A percentile compares a stretch with the other conserved stretches of the same genome.
Conservation (phyloP, 108 stramenopile species). For the Cyclotella baltica region DNA sequence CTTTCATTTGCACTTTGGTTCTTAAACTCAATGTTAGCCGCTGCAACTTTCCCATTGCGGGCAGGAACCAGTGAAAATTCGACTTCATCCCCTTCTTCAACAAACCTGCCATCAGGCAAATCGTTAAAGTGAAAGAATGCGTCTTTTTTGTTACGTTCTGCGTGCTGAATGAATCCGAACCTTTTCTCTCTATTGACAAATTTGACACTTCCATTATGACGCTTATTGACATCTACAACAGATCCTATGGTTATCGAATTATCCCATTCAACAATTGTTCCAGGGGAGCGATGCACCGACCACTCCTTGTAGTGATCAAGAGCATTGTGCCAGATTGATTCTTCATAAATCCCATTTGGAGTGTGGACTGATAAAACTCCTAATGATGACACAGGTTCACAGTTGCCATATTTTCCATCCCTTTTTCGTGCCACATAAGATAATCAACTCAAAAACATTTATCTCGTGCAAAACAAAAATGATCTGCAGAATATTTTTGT, state of each 20-base stretch:
- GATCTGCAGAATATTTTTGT: too few relatives aligned
- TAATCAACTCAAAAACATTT: not conserved
- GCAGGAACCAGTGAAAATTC: constrained; percentile 51
- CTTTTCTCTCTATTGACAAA: constrained; percentile 59
- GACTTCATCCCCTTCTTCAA: constrained; percentile 66
- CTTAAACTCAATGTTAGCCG: constrained; percentile 48
- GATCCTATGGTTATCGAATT: constrained; percentile 44
- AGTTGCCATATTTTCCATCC: constrained; percentile 77
- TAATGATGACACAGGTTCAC: constrained; percentile 68
- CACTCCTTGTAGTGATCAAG: constrained; percentile 58
- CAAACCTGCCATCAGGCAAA: constrained; percentile 40
- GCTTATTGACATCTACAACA: constrained; percentile 18
- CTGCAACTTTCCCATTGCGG: constrained; percentile 58
- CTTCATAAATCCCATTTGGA: constrained; percentile 64
- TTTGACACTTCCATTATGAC: constrained; percentile 57
- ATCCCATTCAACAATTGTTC: constrained; percentile 72
- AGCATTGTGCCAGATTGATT: constrained; percentile 58
- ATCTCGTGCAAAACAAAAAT: not conserved
- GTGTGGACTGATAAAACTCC: constrained; percentile 77
- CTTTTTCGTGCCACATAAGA: not conserved
- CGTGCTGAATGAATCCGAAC: constrained; percentile 71
- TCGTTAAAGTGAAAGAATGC: constrained; percentile 76
- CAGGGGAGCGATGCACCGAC: constrained; percentile 54
- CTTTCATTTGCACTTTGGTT: constrained; percentile 20
- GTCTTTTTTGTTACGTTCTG: constrained; percentile 48